phyloP scores from a whole-genome alignment of 2,329 filamentous ascomycete species.

The Pseudogymnoascus sp. region DNA sequence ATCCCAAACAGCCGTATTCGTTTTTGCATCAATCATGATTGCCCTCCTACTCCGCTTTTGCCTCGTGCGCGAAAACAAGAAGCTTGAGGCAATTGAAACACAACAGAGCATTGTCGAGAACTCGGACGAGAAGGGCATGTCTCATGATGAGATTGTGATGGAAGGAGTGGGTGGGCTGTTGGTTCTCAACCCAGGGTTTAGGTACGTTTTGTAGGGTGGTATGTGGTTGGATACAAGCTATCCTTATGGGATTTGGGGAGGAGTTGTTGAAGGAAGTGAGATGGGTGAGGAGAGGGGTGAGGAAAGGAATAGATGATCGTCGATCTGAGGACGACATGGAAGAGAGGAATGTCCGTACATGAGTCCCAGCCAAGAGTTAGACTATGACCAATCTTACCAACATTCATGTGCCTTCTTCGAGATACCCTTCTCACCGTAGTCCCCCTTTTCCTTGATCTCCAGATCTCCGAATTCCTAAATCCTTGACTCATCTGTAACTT shows the following conservation, averaged over 20 bases:
- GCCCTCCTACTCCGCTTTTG: constrained; percentile 12
- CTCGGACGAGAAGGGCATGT: not conserved
- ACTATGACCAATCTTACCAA: not conserved
- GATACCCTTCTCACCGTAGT: not conserved
- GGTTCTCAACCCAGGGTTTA: constrained; percentile 14
- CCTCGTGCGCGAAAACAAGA: constrained; percentile 13
- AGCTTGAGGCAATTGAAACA: constrained; percentile 11
- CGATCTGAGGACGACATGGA: too few species aligned
- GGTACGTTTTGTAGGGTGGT: constrained; percentile 11
- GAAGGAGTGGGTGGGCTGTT: constrained; percentile 1
- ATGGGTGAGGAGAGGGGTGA: not conserved
- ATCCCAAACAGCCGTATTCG: constrained; percentile 7
- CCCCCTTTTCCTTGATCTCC: not conserved
- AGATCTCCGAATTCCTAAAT: not conserved
- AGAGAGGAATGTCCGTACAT: not conserved
- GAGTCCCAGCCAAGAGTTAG: not conserved
- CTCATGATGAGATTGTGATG: constrained; percentile 12
- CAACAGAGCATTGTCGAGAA: not conserved
- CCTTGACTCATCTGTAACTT: not conserved
- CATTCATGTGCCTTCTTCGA: not conserved
- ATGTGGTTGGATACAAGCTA: not conserved
- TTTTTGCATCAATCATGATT: constrained; percentile 11
- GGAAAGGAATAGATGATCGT: not conserved
- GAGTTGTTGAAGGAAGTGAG: not conserved
- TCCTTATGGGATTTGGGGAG: not conserved